phyloP scores from a whole-genome alignment of 768 basidiomycete species.

The Porpolomopsis calyptriformis region DNA sequence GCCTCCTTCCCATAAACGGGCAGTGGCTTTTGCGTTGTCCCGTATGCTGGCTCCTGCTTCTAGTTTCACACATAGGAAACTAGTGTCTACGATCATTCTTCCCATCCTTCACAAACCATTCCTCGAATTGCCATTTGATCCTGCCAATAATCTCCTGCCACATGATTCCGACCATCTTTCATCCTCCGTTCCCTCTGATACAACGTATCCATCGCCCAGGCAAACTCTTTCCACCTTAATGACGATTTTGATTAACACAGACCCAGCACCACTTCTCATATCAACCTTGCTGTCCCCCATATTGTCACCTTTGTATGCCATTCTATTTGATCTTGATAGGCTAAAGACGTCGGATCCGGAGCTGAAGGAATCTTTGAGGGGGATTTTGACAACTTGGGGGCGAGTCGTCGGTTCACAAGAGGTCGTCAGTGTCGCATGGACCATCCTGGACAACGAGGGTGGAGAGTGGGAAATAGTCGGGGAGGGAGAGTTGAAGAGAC shows the following conservation, averaged over 20 bases:
- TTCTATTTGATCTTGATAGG: slow-evolving; percentile 44
- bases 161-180: slow-evolving; percentile 1
- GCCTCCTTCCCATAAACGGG: slow-evolving; percentile 40
- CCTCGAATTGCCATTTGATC: slow-evolving; percentile 11
- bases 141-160: not conserved
- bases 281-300: slow-evolving; percentile 59
- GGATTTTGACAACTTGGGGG: slow-evolving; percentile 66
- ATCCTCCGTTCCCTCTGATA: not conserved
- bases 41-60: slow-evolving; percentile 42
- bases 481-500: slow-evolving; percentile 38
- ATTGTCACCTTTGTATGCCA: slow-evolving; percentile 51
- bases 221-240: slow-evolving; percentile 41
- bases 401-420: slow-evolving; percentile 45
- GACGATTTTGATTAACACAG: slow-evolving; percentile 58
- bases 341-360: slow-evolving; percentile 54
- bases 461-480: slow-evolving; percentile 47
- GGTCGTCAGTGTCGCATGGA: slow-evolving; percentile 48
- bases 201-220: slow-evolving; percentile 19
- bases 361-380: slow-evolving; percentile 46
- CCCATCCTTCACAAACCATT: slow-evolving; percentile 47
- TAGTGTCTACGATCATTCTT: slow-evolving; percentile 30
- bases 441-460: slow-evolving; percentile 40
- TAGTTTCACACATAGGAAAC: slow-evolving; percentile 16
- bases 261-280: slow-evolving; percentile 66
- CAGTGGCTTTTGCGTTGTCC: slow-evolving; percentile 59